A percentile compares a stretch with the other conserved stretches of the same genome.
Conservation (phyloP, 306 rosid genomes). For the Dicorynia guianensis region DNA sequence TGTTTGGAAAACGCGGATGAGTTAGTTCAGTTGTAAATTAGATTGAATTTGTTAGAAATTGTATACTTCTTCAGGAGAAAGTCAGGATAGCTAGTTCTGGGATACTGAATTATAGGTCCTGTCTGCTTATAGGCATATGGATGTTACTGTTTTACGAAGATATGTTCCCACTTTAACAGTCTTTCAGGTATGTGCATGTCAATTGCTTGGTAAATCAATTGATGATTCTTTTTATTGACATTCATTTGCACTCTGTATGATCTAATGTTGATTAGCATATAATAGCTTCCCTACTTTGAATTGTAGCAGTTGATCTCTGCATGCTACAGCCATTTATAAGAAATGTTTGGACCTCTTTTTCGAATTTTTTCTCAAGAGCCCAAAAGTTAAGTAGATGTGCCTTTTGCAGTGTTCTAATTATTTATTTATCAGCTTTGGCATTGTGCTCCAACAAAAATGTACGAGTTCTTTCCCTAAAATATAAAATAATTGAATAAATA, state of each 20-base stretch:
- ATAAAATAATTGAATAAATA: no score
- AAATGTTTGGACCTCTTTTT: neutral
- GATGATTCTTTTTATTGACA: slow-evolving; percentile 62
- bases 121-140: slow-evolving; percentile 63
- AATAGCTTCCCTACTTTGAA: slow-evolving; percentile 20
- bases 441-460: no score
- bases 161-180: slow-evolving; percentile 58
- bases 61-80: slow-evolving; percentile 76
- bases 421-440: no score
- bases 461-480: no score
- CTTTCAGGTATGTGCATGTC: slow-evolving; percentile 77
- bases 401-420: no score
- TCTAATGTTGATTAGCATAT: slow-evolving; percentile 27
- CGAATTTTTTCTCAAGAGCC: no score
- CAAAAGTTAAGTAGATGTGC: no score
- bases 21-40: slow-evolving; percentile 78
- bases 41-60: slow-evolving; percentile 60
- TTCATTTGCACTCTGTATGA: slow-evolving; percentile 37
- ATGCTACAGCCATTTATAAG: neutral
- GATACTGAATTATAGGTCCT: slow-evolving; percentile 53
- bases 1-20: slow-evolving; percentile 74
- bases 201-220: slow-evolving; percentile 55
- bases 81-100: slow-evolving; percentile 67
- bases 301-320: slow-evolving; percentile 24
- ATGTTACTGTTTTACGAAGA: slow-evolving; percentile 61